Conservation (phyloP, 305 asterid species). For the Solanum hybrid region DNA sequence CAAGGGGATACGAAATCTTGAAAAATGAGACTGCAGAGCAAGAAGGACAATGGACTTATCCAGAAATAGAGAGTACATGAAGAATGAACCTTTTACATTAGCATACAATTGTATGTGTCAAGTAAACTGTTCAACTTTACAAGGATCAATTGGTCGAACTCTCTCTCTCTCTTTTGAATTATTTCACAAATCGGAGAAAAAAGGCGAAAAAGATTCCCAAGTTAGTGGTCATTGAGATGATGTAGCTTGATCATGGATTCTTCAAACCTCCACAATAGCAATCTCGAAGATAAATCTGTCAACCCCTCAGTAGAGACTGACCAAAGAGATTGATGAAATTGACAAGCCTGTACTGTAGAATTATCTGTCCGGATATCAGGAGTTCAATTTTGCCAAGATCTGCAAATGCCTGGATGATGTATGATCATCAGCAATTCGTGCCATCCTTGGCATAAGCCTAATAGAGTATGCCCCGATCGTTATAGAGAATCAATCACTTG, state of each 20-base stretch:
- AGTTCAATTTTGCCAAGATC: background rate
- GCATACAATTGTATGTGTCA: background rate
- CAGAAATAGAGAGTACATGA: background rate
- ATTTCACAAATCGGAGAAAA: background rate
- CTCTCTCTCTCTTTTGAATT: background rate
- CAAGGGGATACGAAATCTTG: background rate
- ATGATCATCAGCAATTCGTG: background rate
- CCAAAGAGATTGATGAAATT: background rate
- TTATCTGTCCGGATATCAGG: background rate
- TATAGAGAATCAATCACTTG: background rate
- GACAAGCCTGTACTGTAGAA: background rate
- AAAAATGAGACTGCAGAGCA: background rate
- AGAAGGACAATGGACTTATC: background rate
- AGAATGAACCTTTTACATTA: background rate
- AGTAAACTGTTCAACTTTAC: background rate
- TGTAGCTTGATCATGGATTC: background rate
- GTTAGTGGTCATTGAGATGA: background rate
- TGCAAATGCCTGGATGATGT: background rate
- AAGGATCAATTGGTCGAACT: background rate
- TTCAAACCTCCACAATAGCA: background rate
- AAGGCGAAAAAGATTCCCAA: background rate
- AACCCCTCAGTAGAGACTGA: background rate
- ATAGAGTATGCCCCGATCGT: background rate
- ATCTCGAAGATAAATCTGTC: background rate
- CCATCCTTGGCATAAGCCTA: background rate